Evolutionary conservation across 140 eudicot species (phyloP).

Genomic region (Cichorium intybus): DNA sequence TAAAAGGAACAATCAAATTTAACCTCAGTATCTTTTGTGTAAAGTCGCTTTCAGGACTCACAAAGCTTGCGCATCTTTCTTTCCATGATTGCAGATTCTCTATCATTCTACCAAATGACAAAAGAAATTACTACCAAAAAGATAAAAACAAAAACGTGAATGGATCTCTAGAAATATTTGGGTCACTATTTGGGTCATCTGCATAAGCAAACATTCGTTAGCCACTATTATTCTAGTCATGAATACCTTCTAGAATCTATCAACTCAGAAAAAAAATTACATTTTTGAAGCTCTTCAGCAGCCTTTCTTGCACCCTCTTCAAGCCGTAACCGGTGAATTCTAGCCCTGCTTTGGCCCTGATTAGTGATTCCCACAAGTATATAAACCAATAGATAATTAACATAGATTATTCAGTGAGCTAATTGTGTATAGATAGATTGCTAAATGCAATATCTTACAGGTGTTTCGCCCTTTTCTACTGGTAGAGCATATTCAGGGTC

Average conservation of each 20-base stretch:
- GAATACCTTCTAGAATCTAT: neutral
- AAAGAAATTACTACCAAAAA: constrained; percentile 43
- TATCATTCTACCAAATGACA: too few species aligned
- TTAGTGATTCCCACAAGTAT: constrained; percentile 22
- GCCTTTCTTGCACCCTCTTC: constrained; percentile 94
- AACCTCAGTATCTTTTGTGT: too few species aligned
- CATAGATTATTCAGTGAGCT: neutral
- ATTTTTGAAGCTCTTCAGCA: constrained; percentile 91
- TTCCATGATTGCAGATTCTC: too few species aligned
- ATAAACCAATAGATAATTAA: neutral
- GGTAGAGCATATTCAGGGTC: constrained; percentile 86
- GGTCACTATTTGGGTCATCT: constrained; percentile 84
- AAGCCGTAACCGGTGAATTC: constrained; percentile 75
- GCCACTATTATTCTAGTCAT: neutral
- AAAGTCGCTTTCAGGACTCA: too few species aligned
- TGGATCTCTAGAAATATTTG: constrained; percentile 89
- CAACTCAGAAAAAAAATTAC: constrained; percentile 29
- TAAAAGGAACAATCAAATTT: too few species aligned
- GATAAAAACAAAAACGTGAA: constrained; percentile 86
- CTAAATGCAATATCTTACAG: too few species aligned
- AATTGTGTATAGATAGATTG: neutral
- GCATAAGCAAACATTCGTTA: constrained; percentile 21
- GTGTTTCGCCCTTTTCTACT: constrained; percentile 67
- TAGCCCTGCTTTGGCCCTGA: constrained; percentile 70
- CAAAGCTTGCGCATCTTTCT: too few species aligned